phyloP scores from a whole-genome alignment of 176 grass and related monocot genomes.

The Zoysia pacifica region DNA sequence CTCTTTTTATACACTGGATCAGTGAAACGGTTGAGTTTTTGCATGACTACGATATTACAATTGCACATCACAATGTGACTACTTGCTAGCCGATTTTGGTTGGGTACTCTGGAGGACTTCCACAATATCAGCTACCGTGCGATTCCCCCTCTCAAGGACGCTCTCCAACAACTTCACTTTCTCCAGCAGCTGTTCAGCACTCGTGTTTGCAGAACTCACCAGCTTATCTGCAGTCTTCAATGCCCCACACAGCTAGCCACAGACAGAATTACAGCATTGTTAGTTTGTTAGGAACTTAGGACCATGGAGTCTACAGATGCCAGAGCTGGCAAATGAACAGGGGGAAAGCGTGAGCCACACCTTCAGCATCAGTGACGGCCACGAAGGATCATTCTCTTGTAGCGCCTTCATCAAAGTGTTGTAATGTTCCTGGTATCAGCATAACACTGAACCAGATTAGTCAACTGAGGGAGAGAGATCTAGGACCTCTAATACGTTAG shows the following conservation, averaged over 20 bases:
- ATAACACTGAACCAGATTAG: background rate
- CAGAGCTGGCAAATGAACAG: background rate
- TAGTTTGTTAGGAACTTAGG: background rate
- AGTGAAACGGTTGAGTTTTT: background rate
- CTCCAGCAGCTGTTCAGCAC: slow-evolving; percentile 27
- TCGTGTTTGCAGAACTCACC: slow-evolving; percentile 13
- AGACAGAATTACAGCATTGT: background rate
- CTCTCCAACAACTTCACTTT: slow-evolving; percentile 36
- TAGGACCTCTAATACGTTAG: background rate
- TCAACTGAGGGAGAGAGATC: background rate
- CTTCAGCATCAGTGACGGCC: slow-evolving; percentile 54
- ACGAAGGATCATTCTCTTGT: slow-evolving; percentile 46
- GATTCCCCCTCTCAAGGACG: slow-evolving; percentile 36
- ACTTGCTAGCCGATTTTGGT: slow-evolving; percentile 30
- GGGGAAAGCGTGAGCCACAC: slow-evolving; percentile 17
- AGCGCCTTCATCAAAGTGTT: slow-evolving; percentile 49
- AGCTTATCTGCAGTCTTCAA: slow-evolving; percentile 55
- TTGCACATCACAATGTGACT: background rate
- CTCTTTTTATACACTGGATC: background rate
- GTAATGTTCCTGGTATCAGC: slow-evolving; percentile 48
- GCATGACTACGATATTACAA: background rate
- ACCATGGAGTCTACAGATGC: background rate
- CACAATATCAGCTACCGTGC: background rate
- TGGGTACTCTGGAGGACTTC: slow-evolving; percentile 29
- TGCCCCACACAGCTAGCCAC: slow-evolving; percentile 20